Conservation (phyloP, 768 basidiomycete genomes). For the Phlebiopsis flavidoalba region DNA sequence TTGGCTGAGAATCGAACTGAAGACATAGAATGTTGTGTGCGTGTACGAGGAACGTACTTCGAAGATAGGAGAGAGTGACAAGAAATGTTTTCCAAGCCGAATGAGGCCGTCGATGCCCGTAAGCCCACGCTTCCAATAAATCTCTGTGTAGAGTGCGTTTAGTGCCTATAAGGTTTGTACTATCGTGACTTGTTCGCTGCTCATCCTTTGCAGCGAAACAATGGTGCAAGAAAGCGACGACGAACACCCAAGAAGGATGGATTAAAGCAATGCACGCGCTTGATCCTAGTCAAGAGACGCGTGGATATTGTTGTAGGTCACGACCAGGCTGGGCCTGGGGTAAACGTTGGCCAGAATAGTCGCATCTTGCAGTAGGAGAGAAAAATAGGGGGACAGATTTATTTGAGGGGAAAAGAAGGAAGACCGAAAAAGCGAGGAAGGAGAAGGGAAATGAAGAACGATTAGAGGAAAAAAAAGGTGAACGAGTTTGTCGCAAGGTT, state of each 20-base stretch:
- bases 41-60: slow-evolving; percentile 99
- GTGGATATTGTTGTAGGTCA: slow-evolving; percentile 92
- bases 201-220: slow-evolving; percentile 94
- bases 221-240: slow-evolving; percentile 94
- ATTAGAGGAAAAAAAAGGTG: too few species aligned
- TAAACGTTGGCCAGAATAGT: slow-evolving; percentile 73
- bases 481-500: slow-evolving; percentile 83
- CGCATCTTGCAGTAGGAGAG: slow-evolving; percentile 83
- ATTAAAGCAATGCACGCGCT: slow-evolving; percentile 92
- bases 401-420: too few species aligned
- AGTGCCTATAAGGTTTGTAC: not conserved
- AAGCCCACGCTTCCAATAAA: slow-evolving; percentile 91
- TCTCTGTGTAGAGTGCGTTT: slow-evolving; percentile 48
- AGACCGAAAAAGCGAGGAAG: too few species aligned
- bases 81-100: slow-evolving; percentile 93
- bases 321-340: slow-evolving; percentile 87
- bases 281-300: slow-evolving; percentile 98
- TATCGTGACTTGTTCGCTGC: slow-evolving; percentile 16
- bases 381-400: too few species aligned
- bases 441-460: too few species aligned
- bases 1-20: slow-evolving; percentile 95
- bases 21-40: slow-evolving; percentile 95
- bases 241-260: slow-evolving; percentile 99
- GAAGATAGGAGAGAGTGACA: slow-evolving; percentile 95
- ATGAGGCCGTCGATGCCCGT: slow-evolving; percentile 90